Evolutionary conservation across 2,329 filamentous ascomycete species (phyloP).

Genomic region (Cercospora zeae-maydis): DNA sequence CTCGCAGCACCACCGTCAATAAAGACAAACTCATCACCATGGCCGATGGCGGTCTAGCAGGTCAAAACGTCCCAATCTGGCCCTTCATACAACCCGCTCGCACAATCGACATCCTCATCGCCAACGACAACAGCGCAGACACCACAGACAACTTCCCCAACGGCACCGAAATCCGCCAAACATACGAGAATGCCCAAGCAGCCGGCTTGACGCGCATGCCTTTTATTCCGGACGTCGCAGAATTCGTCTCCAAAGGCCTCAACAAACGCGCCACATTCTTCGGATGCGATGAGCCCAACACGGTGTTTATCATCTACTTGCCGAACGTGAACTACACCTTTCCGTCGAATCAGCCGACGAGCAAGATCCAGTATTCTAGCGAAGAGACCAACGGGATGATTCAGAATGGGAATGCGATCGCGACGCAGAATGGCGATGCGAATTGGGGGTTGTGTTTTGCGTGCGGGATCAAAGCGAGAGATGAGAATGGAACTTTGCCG

Average conservation of each 20-base stretch:
- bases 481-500: conserved; percentile 32
- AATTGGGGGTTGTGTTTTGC: conserved; percentile 43
- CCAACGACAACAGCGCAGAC: conserved; percentile 63
- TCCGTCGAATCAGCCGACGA: conserved; percentile 34
- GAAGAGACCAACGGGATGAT: conserved; percentile 41
- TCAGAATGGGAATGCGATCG: conserved; percentile 41
- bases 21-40: conserved; percentile 43
- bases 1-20: conserved; percentile 41
- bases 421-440: conserved; percentile 37
- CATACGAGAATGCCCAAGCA: conserved; percentile 53
- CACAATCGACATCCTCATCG: conserved; percentile 60
- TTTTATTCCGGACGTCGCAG: conserved; percentile 52
- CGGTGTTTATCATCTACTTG: conserved; percentile 42
- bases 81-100: conserved; percentile 52
- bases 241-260: conserved; percentile 57
- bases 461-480: conserved; percentile 42
- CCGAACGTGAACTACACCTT: conserved; percentile 44
- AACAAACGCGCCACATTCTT: conserved; percentile 62
- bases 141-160: conserved; percentile 58
- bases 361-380: conserved; percentile 38
- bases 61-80: conserved; percentile 53
- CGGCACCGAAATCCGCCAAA: conserved; percentile 56
- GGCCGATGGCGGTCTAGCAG: conserved; percentile 50
- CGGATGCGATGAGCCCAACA: conserved; percentile 50
- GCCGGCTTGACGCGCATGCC: conserved; percentile 58